These are phyloP conservation scores for Hypsizygus marmoreus DNA, from an alignment of 768 basidiomycete species.

Conservation along the genomic window DNA sequence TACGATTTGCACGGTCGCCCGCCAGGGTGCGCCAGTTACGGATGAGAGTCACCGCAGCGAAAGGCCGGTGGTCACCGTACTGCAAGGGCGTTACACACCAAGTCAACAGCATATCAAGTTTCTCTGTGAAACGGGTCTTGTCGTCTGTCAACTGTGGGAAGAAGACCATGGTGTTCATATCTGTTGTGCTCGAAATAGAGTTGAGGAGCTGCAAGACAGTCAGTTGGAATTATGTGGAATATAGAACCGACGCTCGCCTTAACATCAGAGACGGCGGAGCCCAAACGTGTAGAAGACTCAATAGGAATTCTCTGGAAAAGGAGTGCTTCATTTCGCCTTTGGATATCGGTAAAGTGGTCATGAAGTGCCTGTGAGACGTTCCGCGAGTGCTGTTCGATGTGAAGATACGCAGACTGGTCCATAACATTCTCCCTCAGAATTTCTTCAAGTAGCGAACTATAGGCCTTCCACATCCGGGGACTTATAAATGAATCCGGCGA, in stretches of 20 bases:
- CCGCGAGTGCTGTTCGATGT: slow-evolving; percentile 40
- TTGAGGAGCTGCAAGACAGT: slow-evolving; percentile 60
- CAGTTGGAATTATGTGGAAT: slow-evolving; percentile 6
- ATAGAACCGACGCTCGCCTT: slow-evolving; percentile 47
- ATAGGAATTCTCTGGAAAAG: slow-evolving; percentile 68
- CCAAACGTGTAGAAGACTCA: slow-evolving; percentile 58
- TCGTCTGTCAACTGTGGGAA: slow-evolving; percentile 51
- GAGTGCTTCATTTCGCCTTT: slow-evolving; percentile 79
- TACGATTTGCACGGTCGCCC: slow-evolving; percentile 62
- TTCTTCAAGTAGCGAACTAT: slow-evolving; percentile 48
- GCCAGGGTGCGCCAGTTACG: slow-evolving; percentile 61
- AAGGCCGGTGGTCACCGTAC: slow-evolving; percentile 80
- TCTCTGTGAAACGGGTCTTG: slow-evolving; percentile 54
- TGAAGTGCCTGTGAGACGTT: slow-evolving; percentile 51
- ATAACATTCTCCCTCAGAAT: slow-evolving; percentile 46
- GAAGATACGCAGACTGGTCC: slow-evolving; percentile 29
- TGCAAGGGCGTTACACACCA: slow-evolving; percentile 83
- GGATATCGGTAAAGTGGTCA: slow-evolving; percentile 69
- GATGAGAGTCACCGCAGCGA: slow-evolving; percentile 72
- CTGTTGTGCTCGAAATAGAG: slow-evolving; percentile 67
- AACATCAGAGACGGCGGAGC: slow-evolving; percentile 58
- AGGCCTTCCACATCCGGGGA: slow-evolving; percentile 64
- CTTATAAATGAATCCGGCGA: slow-evolving; percentile 75
- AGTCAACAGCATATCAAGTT: slow-evolving; percentile 73
- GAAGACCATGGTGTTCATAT: slow-evolving; percentile 58